Evolutionary conservation across 108 stramenopile species (phyloP), one percentile per base, ranked within the genome.

Genomic region (Cyclotella cryptica): DNA sequence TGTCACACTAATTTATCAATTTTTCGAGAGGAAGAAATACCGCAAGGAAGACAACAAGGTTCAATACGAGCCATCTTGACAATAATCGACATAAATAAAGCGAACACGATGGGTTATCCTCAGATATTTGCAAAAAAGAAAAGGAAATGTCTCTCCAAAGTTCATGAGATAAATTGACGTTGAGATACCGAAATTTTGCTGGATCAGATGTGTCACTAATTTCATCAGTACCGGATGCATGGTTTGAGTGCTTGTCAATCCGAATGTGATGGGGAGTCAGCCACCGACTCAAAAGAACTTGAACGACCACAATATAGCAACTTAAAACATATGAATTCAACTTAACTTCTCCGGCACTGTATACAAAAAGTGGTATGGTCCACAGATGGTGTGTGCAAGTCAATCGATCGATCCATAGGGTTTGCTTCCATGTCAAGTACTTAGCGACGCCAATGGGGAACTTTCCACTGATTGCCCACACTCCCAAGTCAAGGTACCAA

Each of bases 361-460:
- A 90, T 15, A 92, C 18, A 10, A 90, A 69, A 18, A 95, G 41
- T 26, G 93, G 93, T n/a, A 95, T 89, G 10, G 91, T 92, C 93
- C 93, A 95, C 12, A 95, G 58, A 71, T 95, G 93, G 84, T 95
- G 93, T 12, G 87, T 86, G 63, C 85, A 88, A 15, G 93, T 92
- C 12, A 92, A 75, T 29, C 84, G 63, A 71, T 79, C 85, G 26
- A 81, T 55, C 83, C 86, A 90, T 10, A 83, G 68, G 18, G 89
- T 91, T 29, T 84, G 78, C 19, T 88, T 84, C 91, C 90, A 91
- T 41, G 88, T 88, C 12, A 95, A 75, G 66, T 95, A 95, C 44
- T 88, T 90, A 60, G 84, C 73, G 9, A 95, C 93, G 9, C 93
- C 93, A 57, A 92, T 69, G 15, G 84, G 88, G 60, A 95, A 92